Evolutionary conservation across 2,329 filamentous ascomycete genomes (phyloP).

Genomic region (Trichoderma atrobrunneum): DNA sequence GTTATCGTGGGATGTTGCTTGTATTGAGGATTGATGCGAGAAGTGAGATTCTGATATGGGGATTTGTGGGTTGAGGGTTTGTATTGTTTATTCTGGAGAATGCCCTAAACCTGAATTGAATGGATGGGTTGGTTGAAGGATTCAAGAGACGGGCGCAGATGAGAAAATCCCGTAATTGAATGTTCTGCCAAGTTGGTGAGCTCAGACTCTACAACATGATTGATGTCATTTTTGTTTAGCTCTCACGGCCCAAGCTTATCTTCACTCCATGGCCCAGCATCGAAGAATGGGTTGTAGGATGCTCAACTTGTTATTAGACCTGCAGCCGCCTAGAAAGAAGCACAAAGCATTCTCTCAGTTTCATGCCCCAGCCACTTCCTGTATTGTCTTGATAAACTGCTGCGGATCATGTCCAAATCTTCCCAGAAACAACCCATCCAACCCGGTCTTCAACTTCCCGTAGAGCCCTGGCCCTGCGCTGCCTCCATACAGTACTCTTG

Average conservation of each 20-base stretch:
- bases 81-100: not conserved
- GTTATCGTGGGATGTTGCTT: not conserved
- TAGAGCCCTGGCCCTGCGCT: conserved; percentile 80
- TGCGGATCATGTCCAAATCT: conserved; percentile 76
- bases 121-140: not conserved
- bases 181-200: not conserved
- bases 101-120: not conserved
- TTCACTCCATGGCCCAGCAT: not conserved
- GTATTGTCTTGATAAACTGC: conserved; percentile 68
- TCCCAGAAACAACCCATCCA: conserved; percentile 80
- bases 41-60: not conserved
- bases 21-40: not conserved
- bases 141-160: not conserved
- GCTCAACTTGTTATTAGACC: not conserved
- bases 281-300: not conserved
- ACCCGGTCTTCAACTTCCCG: conserved; percentile 60
- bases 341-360: not conserved
- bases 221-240: not conserved
- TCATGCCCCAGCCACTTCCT: conserved; percentile 59
- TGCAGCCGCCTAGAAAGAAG: not conserved
- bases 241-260: not conserved
- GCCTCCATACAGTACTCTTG: conserved; percentile 76
- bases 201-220: not conserved
- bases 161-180: not conserved
- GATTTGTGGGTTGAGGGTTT: not conserved